A percentile compares a stretch with the other conserved stretches of the same genome.
These are phyloP conservation scores for Murraya paniculata DNA, from an alignment of 345 rosid genomes.

Conservation along the genomic window DNA sequence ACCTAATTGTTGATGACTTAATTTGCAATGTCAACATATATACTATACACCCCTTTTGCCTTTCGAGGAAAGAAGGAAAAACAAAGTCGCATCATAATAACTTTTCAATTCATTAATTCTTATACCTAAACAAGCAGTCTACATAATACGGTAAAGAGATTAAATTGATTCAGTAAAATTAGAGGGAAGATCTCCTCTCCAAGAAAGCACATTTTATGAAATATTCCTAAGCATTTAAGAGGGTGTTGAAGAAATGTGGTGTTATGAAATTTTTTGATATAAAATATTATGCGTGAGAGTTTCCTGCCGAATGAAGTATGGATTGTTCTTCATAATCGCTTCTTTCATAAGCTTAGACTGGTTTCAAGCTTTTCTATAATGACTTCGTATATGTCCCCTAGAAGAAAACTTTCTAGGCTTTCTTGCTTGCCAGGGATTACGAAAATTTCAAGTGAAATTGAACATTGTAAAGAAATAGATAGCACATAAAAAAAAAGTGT, in stretches of 20 bases:
- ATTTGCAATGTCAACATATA: not conserved
- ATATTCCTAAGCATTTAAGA: not conserved
- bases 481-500: no score
- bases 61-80: not conserved
- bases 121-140: not conserved
- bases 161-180: not conserved
- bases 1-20: not conserved
- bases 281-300: no score
- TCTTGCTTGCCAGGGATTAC: not conserved
- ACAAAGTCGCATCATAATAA: not conserved
- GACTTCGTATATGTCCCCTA: not conserved
- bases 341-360: not conserved
- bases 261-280: not conserved
- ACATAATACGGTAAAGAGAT: not conserved
- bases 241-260: not conserved
- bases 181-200: not conserved
- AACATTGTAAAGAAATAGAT: not conserved
- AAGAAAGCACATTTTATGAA: not conserved
- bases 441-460: not conserved
- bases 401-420: not conserved
- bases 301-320: no score
- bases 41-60: not conserved
- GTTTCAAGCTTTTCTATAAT: not conserved
- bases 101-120: not conserved
- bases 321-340: not conserved